phyloP scores from a whole-genome alignment of 2,329 filamentous ascomycete genomes.

The Bipolaris bicolor region DNA sequence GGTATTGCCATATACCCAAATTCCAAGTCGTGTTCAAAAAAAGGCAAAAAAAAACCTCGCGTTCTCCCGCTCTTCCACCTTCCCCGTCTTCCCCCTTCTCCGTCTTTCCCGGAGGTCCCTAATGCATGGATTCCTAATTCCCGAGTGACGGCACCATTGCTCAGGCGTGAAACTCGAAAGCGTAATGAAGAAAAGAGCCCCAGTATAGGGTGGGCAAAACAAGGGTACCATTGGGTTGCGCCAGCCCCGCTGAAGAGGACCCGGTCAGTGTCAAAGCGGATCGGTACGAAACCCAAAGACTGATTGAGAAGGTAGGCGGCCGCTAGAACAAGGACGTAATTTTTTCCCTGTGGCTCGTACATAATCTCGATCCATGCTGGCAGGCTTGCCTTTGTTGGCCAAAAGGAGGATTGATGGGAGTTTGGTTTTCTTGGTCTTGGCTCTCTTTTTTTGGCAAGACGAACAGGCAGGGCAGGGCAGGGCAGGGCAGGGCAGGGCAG shows the following conservation, averaged over 20 bases:
- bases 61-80: too few species aligned
- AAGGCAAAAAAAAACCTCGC: neutral
- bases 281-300: constrained; percentile 23
- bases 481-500: neutral
- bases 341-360: neutral
- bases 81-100: too few species aligned
- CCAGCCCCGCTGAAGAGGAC: neutral
- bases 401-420: neutral
- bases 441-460: neutral
- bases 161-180: constrained; percentile 2
- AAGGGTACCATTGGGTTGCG: constrained; percentile 6
- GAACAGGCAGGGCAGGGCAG: neutral
- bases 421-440: neutral
- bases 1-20: constrained; percentile 19
- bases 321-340: constrained; percentile 9
- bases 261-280: constrained; percentile 19
- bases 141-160: constrained; percentile 7
- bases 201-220: constrained; percentile 4
- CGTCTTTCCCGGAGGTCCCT: too few species aligned
- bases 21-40: constrained; percentile 12
- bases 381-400: neutral
- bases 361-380: neutral
- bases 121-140: neutral
- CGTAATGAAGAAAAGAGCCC: constrained; percentile 6
- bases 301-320: constrained; percentile 6